These are phyloP conservation scores for Bromus sterilis DNA, from an alignment of 176 grass and related monocot genomes.

Conservation along the genomic window DNA sequence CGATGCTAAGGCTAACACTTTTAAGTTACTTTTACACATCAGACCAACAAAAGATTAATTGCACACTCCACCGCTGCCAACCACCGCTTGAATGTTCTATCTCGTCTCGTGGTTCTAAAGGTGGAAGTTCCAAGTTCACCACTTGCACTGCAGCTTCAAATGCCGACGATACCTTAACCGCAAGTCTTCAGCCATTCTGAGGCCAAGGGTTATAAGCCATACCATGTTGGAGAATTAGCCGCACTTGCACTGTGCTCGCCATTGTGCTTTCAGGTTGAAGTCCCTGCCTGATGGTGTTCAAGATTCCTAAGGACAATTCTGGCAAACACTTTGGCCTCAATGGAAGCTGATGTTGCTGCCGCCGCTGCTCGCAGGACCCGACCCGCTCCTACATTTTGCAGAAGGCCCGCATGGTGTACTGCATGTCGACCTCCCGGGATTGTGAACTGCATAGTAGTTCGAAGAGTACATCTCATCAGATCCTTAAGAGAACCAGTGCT, in stretches of 20 bases:
- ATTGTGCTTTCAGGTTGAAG: conserved; percentile 30
- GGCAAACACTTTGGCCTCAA: conserved; percentile 92
- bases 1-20: not conserved
- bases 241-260: not conserved
- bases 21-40: conserved; percentile 34
- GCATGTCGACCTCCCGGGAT: conserved; percentile 87
- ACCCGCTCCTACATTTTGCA: conserved; percentile 75
- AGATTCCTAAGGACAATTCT: conserved; percentile 97
- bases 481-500: not conserved
- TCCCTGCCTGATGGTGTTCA: conserved; percentile 79
- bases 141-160: not conserved
- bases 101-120: not conserved
- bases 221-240: conserved; percentile 2
- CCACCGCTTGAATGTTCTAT: not conserved
- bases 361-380: conserved; percentile 75
- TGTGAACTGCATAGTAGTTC: conserved; percentile 79
- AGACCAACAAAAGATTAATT: conserved; percentile 42
- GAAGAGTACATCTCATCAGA: not conserved
- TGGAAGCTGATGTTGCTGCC: conserved; percentile 76
- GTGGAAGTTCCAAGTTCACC: not conserved
- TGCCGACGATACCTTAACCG: not conserved
- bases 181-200: not conserved
- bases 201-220: not conserved
- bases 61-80: not conserved
- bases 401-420: conserved; percentile 63